These are phyloP conservation scores for Drosera spatulata DNA, from an alignment of 179 eudicot species.

Conservation along the genomic window DNA sequence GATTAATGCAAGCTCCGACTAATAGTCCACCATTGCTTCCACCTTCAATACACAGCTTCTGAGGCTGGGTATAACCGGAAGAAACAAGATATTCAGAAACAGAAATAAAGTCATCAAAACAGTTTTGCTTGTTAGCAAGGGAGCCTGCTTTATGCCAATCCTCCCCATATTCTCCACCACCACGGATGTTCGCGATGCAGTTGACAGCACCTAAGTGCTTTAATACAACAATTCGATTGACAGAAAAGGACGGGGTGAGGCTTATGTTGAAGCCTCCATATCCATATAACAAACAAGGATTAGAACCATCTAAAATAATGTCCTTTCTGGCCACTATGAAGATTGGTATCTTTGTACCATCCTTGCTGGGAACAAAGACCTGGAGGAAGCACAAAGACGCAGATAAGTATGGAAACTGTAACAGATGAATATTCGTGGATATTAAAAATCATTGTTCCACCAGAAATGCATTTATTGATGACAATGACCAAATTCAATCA, in stretches of 20 bases:
- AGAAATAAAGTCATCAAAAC: constrained; percentile 91
- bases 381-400: constrained; percentile 5
- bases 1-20: constrained; percentile 94
- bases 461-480: no score
- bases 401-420: no score
- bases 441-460: no score
- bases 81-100: constrained; percentile 82
- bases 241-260: constrained; percentile 72
- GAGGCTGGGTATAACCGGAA: constrained; percentile 73
- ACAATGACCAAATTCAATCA: no score
- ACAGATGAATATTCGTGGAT: no score
- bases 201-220: constrained; percentile 58
- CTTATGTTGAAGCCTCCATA: constrained; percentile 96
- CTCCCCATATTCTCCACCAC: constrained; percentile 99
- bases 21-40: constrained; percentile 99
- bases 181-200: constrained; percentile 90
- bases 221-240: constrained; percentile 47
- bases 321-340: constrained; percentile 77
- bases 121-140: constrained; percentile 73
- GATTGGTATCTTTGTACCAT: constrained; percentile 77
- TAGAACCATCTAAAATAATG: constrained; percentile 71
- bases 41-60: constrained; percentile 86
- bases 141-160: constrained; percentile 98
- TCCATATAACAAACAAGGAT: constrained; percentile 82
- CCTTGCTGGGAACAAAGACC: constrained; percentile 85